Evolutionary conservation across 1,284 basidiomycete genomes (phyloP).

Genomic region (Hypsizygus ulmarius): DNA sequence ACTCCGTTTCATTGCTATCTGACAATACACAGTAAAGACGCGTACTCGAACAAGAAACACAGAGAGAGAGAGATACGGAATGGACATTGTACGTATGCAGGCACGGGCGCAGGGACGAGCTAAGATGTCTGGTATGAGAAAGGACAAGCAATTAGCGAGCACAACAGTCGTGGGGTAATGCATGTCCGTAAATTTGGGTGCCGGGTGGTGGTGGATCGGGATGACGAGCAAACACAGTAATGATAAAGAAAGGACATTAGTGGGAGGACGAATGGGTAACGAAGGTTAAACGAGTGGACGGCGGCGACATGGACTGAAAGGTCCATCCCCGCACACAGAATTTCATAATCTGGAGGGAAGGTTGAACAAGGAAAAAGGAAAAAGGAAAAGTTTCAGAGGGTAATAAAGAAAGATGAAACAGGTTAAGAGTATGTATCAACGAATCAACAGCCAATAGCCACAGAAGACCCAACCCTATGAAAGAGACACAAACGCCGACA

Average conservation of each 20-base stretch:
- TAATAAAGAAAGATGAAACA: slow-evolving; percentile 15
- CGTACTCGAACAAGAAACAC: not conserved
- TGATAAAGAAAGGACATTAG: no score
- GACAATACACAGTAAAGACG: no score
- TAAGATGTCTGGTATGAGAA: not conserved
- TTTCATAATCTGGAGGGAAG: slow-evolving; percentile 17
- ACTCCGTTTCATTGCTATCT: slow-evolving; percentile 1
- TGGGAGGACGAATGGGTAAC: not conserved
- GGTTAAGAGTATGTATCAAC: slow-evolving; percentile 13
- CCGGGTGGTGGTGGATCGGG: no score
- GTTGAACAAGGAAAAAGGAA: slow-evolving; percentile 6
- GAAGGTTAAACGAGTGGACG: slow-evolving; percentile 5
- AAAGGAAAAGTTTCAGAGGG: slow-evolving; percentile 6
- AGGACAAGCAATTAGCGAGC: not conserved
- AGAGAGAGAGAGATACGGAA: not conserved
- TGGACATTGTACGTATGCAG: not conserved
- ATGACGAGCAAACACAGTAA: not conserved
- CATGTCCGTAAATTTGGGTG: not conserved
- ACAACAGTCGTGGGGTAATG: not conserved
- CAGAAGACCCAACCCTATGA: slow-evolving; percentile 3
- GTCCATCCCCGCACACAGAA: slow-evolving; percentile 9
- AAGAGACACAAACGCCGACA: no score
- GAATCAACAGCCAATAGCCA: slow-evolving; percentile 3
- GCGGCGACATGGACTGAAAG: slow-evolving; percentile 1
- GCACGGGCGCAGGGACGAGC: not conserved